phyloP scores from a whole-genome alignment of 2,329 filamentous ascomycete species.

The Myrmaecium sp. region DNA sequence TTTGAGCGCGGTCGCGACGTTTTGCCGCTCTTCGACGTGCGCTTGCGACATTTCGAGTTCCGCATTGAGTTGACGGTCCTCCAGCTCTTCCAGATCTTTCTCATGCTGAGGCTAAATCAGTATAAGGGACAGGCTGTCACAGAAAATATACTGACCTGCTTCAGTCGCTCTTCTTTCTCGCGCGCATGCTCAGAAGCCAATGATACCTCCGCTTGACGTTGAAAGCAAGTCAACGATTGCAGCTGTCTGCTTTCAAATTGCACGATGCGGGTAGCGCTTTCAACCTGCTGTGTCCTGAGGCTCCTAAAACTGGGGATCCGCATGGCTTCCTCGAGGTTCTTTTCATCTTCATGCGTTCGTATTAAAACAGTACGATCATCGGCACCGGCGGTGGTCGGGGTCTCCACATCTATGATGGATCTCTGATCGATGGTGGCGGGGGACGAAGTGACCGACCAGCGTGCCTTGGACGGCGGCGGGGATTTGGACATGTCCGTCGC shows the following conservation, averaged over 20 bases:
- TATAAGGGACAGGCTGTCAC: not conserved
- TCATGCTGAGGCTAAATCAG: conserved; percentile 13
- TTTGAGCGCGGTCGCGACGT: conserved; percentile 26
- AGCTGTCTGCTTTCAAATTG: conserved; percentile 10
- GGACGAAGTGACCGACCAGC: no score
- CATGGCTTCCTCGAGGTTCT: conserved; percentile 3
- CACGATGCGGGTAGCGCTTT: conserved; percentile 12
- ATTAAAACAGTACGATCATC: not conserved
- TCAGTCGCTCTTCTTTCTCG: conserved; percentile 9
- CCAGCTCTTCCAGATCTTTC: conserved; percentile 22
- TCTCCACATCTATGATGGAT: conserved; percentile 12
- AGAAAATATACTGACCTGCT: conserved; percentile 11
- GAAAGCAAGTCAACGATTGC: conserved; percentile 4
- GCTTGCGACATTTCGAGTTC: conserved; percentile 25
- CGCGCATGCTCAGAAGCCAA: conserved; percentile 5
- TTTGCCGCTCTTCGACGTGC: conserved; percentile 24
- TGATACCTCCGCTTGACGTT: conserved; percentile 4
- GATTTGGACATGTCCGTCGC: conserved; percentile 13
- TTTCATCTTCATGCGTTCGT: not conserved
- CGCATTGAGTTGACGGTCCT: conserved; percentile 26
- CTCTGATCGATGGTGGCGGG: conserved; percentile 2
- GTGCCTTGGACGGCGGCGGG: no score
- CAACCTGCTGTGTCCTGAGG: conserved; percentile 12
- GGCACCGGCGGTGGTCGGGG: not conserved
- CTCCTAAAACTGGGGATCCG: conserved; percentile 8